A percentile compares a stretch with the other conserved stretches of the same genome.
These are phyloP conservation scores for Xerocomellus intermedius DNA, from an alignment of 768 basidiomycete genomes.

Conservation along the genomic window DNA sequence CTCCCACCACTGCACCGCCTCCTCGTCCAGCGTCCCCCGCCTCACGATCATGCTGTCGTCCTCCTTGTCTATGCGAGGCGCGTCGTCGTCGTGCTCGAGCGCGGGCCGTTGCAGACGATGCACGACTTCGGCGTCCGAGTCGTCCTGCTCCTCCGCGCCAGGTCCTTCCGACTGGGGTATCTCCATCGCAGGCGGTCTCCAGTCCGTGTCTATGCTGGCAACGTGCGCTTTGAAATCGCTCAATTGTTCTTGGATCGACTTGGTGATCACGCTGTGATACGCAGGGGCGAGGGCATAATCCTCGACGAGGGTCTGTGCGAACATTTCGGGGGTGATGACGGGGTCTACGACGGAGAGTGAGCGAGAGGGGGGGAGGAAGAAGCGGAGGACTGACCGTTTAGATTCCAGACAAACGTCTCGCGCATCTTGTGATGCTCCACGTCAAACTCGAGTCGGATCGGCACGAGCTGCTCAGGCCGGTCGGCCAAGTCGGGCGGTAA, in stretches of 20 bases:
- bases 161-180: conserved; percentile 22
- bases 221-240: conserved; percentile 74
- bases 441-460: conserved; percentile 95
- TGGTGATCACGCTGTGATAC: conserved; percentile 67
- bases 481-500: conserved; percentile 55
- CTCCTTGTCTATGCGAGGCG: conserved; percentile 13
- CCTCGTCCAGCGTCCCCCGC: conserved; percentile 49
- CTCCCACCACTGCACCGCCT: conserved; percentile 64
- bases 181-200: conserved; percentile 24
- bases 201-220: conserved; percentile 50
- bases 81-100: conserved; percentile 26
- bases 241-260: conserved; percentile 86
- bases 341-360: conserved; percentile 55
- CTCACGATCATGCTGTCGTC: conserved; percentile 23
- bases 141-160: conserved; percentile 27
- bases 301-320: conserved; percentile 88
- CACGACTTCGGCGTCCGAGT: conserved; percentile 27
- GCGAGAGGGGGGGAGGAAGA: neutral
- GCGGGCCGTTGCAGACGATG: conserved; percentile 12
- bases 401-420: conserved; percentile 97
- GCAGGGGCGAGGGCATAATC: conserved; percentile 76
- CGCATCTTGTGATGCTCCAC: conserved; percentile 92
- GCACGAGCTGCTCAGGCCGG: conserved; percentile 80
- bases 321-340: conserved; percentile 82
- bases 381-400: conserved; percentile 65